Evolutionary conservation across 2,329 filamentous ascomycete species (phyloP), one percentile per base, ranked within the genome.

Genomic region (Graphium sp.): DNA sequence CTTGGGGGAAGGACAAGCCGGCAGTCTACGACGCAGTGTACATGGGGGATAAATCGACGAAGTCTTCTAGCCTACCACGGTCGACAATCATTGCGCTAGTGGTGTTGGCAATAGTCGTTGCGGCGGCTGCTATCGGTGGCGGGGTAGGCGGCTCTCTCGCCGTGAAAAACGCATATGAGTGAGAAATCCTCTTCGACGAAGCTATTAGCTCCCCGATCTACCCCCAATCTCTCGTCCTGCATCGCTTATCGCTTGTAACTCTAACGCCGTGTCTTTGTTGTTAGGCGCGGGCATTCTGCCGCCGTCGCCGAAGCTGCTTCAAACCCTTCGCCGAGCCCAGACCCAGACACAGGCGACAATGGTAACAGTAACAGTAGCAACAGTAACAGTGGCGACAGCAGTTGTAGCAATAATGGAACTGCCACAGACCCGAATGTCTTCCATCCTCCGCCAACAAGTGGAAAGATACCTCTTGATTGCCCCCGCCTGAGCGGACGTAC

Each of bases 91-190:
- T 29, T 3, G 22, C 33, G n/a, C 12, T 27, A 3, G 25, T 33
- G 9, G 7, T 31, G 3, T 15, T 35, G 18, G 26, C 20, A 3
- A 8, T 28, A 9, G 28, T 35, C 3, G 20, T 33, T 11, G 18
- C 33, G 6, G 23, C 13, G 11, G 34, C 31, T n/a, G 29, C 34
- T 3, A 18, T 35, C 4, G 34, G 31, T 7, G 34, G 34, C 8
- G 31, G 34, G 7, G 22, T 35, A 13, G 34, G 34, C 7, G 34
- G 34, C 0, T 31, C 31, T 4, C 13, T 27, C 13, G 34, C 34
- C 10, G 34, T 35, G 6, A 22, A 28, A 5, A 18, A 27, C 10
- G 29, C 29, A 6, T 31, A 31, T 18, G 12, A 32, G 32, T 29
- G 29, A 19, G 30, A 26, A 11, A 3, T 12, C 13, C 9, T 5